phyloP scores from a whole-genome alignment of 2,329 filamentous ascomycete genomes.

The Diaporthe nobilis region DNA sequence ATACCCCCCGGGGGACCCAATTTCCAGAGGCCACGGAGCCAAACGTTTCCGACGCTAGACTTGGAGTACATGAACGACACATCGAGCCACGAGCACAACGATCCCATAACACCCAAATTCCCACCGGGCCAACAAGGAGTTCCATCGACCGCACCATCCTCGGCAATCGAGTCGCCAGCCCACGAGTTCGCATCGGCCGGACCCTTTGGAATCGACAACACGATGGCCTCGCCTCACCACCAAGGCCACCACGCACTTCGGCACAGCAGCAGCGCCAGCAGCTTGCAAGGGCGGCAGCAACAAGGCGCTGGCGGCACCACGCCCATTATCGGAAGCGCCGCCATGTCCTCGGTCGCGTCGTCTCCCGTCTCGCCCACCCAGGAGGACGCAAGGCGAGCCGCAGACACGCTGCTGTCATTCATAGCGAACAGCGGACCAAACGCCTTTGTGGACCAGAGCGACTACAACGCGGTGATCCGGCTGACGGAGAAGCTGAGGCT shows the following conservation, averaged over 20 bases:
- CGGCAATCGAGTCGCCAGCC: constrained; percentile 66
- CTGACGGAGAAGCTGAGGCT: constrained; percentile 89
- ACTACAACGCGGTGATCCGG: constrained; percentile 83
- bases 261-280: constrained; percentile 66
- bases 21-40: constrained; percentile 84
- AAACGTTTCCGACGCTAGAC: constrained; percentile 84
- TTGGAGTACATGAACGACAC: constrained; percentile 69
- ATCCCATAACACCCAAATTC: constrained; percentile 66
- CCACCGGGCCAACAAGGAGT: constrained; percentile 48
- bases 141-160: constrained; percentile 63
- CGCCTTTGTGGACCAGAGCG: constrained; percentile 81
- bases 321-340: constrained; percentile 47
- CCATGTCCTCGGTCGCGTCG: constrained; percentile 62
- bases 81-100: constrained; percentile 49
- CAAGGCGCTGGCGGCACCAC: constrained; percentile 48
- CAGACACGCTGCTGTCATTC: constrained; percentile 86
- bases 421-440: constrained; percentile 78
- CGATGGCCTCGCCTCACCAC: constrained; percentile 57
- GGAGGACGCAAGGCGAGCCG: constrained; percentile 86
- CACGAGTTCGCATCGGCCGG: constrained; percentile 58
- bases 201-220: constrained; percentile 60
- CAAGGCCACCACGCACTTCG: constrained; percentile 61
- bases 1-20: constrained; percentile 57
- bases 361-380: constrained; percentile 79
- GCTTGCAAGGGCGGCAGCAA: constrained; percentile 56